Evolutionary conservation across 768 basidiomycete species (phyloP), one percentile per base, ranked within the genome.

Genomic region (Hebeloma cylindrosporum): DNA sequence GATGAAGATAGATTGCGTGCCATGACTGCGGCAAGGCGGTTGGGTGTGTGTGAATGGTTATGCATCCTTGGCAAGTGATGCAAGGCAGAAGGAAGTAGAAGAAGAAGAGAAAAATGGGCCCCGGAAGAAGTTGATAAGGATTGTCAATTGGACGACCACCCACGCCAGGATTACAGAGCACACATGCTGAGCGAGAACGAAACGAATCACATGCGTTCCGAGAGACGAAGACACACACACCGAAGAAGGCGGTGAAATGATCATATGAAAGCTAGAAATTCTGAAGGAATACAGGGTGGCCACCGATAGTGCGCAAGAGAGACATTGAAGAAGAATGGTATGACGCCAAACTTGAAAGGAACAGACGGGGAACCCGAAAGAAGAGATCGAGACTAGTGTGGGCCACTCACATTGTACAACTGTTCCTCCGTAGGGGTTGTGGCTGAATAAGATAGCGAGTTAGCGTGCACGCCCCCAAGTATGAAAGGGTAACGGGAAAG

Each of bases 381-480:
- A 38, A 35, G 50, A 28, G 35, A 43, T 38, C 17, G 21, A 38
- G 20, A 31, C 11, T 35, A 30, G 28, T 34, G 29, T 46, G 23
- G 38, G 45, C 37, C 10, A 60, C 68, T 66, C 60, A 78, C 78
- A 55, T 73, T 70, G 56, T 80, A 80, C 26, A 75, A 63, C 54
- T 78, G 69, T 60, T 77, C 72, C 67, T 78, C 77, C 41, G 67
- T 77, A 26, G 74, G 73, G 22, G 71, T 73, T 35, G 77, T 78
- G 26, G 69, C 78, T 80, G 47, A 27, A 55, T 52, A 54, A 22
- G 40, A 28, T 52, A 37, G 43, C 45, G 49, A 41, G 41, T 45
- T 38, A 48, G 47, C 39, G 56, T 65, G 56, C 47, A 26, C 35
- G 32, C 34, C 31, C 40, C 38, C 33, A 28, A 51, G 43, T 36